Evolutionary conservation across 2,329 filamentous ascomycete species (phyloP).

Genomic region (Ceratocystis harringtonii): DNA sequence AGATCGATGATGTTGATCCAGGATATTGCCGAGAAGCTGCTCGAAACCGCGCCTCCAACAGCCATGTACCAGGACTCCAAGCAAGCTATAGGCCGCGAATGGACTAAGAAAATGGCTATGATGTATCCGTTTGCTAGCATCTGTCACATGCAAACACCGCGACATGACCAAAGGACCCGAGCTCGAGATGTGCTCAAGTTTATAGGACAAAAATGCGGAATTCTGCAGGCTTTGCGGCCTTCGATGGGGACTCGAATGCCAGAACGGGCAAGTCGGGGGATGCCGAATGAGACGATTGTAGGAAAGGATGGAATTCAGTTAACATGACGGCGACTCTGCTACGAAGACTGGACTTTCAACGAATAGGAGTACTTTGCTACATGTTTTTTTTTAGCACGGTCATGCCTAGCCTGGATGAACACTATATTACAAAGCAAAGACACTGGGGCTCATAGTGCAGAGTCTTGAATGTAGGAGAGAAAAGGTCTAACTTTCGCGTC

Average conservation of each 20-base stretch:
- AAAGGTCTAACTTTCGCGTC: too few species aligned
- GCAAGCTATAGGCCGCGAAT: background rate
- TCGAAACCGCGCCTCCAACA: slow-evolving; percentile 11
- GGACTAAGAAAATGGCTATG: slow-evolving; percentile 16
- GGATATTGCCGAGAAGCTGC: slow-evolving; percentile 7
- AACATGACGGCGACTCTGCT: background rate
- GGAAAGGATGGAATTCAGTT: slow-evolving; percentile 18
- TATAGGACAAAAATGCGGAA: slow-evolving; percentile 14
- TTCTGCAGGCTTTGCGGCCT: slow-evolving; percentile 12
- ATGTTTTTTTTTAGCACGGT: too few species aligned
- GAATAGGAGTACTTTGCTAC: too few species aligned
- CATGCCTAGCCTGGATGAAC: too few species aligned
- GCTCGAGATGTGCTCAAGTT: slow-evolving; percentile 14
- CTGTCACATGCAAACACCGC: slow-evolving; percentile 16
- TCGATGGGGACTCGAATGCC: slow-evolving; percentile 12
- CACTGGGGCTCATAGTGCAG: too few species aligned
- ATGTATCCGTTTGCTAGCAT: slow-evolving; percentile 16
- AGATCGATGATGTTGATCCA: slow-evolving; percentile 7
- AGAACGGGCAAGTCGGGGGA: slow-evolving; percentile 6
- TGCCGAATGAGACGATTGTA: slow-evolving; percentile 1
- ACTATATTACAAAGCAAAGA: too few species aligned
- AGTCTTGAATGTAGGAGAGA: too few species aligned
- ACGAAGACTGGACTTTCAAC: background rate
- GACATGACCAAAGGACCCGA: slow-evolving; percentile 7
- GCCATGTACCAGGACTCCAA: background rate